Evolutionary conservation across 805 yeast species (phyloP), one percentile per base, ranked within the genome.

Genomic region (Ogataea ganodermae): DNA sequence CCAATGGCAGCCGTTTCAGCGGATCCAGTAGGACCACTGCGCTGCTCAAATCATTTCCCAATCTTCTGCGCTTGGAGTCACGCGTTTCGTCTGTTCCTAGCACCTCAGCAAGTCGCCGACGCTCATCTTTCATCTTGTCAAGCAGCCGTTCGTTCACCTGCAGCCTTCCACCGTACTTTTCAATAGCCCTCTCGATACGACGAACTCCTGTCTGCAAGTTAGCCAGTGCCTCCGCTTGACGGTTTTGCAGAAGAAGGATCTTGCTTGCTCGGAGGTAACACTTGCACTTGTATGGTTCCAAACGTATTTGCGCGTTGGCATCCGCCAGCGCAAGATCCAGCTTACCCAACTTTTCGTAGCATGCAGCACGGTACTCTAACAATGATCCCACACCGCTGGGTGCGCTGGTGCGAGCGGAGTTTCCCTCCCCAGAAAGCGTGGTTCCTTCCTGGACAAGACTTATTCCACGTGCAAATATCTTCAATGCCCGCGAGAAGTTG

Each of bases 361-460:
- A 69, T 2, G 83, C 83, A 1, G 81, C 78, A 16, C 81, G 56
- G 46, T 71, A 74, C 51, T 79, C 83, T 7, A 63, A 45, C 10
- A 65, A 44, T 2, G 59, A 16, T 4, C 48, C 49, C 26, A 56
- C 50, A 9, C 48, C 36, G 14, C 46, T 6, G 49, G 35, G 30
- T 45, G 27, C 16, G 14, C 20, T 20, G 17, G 13, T 20, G 17
- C 37, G 24, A 7, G 38, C n/a, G n/a, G n/a, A n/a, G n/a, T n/a
- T n/a, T n/a, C n/a, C n/a, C n/a, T n/a, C n/a, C n/a, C n/a, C n/a
- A n/a, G 17, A 10, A 10, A 6, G 31, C 48, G 31, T 48, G 41
- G 14, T 33, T 6, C 3, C 8, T 22, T 32, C 40, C 9, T 57
- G 53, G 12, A 52, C 55, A 6, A 23, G 20, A 5, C 48, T 17